Conservation (phyloP, 345 rosid species). For the Aethionema arabicum region DNA sequence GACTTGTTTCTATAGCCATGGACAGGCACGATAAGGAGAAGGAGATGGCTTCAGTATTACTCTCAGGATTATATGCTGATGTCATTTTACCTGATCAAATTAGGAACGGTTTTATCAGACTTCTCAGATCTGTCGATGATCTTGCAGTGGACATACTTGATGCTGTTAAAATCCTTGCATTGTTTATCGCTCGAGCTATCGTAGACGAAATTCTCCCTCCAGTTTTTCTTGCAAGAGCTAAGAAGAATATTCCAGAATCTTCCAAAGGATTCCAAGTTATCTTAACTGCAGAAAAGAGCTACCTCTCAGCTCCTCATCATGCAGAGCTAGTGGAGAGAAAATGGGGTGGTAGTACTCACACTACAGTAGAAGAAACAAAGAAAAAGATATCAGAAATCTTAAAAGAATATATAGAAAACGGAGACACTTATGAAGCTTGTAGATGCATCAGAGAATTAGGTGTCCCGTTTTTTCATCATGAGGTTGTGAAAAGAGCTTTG, state of each 20-base stretch:
- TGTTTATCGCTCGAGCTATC: constrained; percentile 88
- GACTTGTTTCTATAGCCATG: constrained; percentile 97
- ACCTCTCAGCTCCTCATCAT: constrained; percentile 99
- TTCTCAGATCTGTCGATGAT: constrained; percentile 94
- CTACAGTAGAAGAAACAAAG: constrained; percentile 93
- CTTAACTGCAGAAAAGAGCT: constrained; percentile 84
- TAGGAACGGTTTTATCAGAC: constrained; percentile 93
- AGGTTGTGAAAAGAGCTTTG: constrained; percentile 97
- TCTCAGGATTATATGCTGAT: constrained; percentile 90
- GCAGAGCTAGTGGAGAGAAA: constrained; percentile 95
- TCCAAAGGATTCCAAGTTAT: constrained; percentile 83
- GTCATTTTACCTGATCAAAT: constrained; percentile 85
- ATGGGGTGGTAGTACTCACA: constrained; percentile 97
- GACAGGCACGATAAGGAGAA: constrained; percentile 99
- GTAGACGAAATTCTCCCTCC: constrained; percentile 98
- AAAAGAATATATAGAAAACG: constrained; percentile 82
- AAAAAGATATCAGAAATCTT: constrained; percentile 76
- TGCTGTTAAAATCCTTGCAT: constrained; percentile 91
- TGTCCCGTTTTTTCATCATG: constrained; percentile 92
- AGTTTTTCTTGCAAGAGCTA: constrained; percentile 73
- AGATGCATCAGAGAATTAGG: constrained; percentile 91
- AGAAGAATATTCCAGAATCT: constrained; percentile 69
- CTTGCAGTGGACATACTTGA: constrained; percentile 88
- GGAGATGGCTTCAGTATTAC: constrained; percentile 97
- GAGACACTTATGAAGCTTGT: constrained; percentile 93